Base-by-base conservation (phyloP, 495 filamentous ascomycete genomes). In the Rostrohypoxylon terebratum region DNA sequence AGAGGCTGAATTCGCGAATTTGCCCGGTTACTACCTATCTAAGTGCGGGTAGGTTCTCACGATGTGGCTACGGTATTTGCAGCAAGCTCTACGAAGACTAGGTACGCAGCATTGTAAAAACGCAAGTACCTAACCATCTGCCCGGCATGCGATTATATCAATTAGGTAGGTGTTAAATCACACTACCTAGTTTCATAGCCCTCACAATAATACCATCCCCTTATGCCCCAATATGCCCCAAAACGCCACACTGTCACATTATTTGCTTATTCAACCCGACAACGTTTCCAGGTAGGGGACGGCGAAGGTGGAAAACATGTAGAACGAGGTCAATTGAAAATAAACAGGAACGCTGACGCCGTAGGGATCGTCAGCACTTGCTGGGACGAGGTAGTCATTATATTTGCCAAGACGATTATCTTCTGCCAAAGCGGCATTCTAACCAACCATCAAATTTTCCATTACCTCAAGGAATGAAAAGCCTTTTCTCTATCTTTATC, bases 401-500 rank as follows among this genome's bases (percentile, higher is more conserved):
- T 66, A 66, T 69, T 40, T 55, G 59, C 66, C 66, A 69, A 69
- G 66, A 23, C 21, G 50, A 69, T 58, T 48, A 63, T 63, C 59
- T 58, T 40, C 40, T 57, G 50, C 66, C 47, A 23, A 31, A 54
- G 59, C 13, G 40, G 58, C 38, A 45, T 7, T 25, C 8, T 14
- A 53, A 58, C 63, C 63, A 66, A 66, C 63, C 51, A 66, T 18
- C 28, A 66, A 11, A 44, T 25, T 66, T 66, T 31, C 54, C 11
- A 51, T 66, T 66, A 66, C 63, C 54, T 59, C 33, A 66, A 59
- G 20, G 42, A 51, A 63, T 51, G 45, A 38, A 33, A 40, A 9
- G 31, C 18, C 14, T 55, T 38, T 54, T 48, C 36, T 16, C 48
- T 64, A 38, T 64, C 50, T 33, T 36, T 64, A 51, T 64, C 50